Evolutionary conservation across 306 rosid genomes (phyloP), one percentile per base, ranked within the genome.

Genomic region (Urtica urens): DNA sequence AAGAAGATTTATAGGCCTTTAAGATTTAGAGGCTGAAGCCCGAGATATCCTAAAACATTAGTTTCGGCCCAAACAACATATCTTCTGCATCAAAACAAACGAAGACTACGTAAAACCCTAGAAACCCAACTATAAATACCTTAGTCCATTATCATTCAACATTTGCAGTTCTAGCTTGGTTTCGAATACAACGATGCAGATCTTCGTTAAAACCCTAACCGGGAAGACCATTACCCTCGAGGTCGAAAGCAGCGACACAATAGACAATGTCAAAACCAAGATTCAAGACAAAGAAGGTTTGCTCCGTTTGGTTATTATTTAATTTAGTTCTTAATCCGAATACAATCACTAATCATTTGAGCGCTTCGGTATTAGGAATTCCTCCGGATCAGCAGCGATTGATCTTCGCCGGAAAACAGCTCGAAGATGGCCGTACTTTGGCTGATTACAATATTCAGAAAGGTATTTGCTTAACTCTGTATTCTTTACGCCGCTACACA

Each of bases 211-310:
- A 74, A 83, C 96, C 80, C 78, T 83, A 50, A 83, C 85, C 0
- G 93, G 93, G 59, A 80, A 87, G 71, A 82, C 94, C 51, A 86
- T 83, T 5, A 83, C 90, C 37, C 94, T 86, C 49, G 94, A 83
- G 72, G 94, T 77, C 5, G 87, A 87, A 73, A 73, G 94, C 65
- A 80, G 92, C 52, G 85, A 87, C 62, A 73, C 88, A n/a, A 80
- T 87, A 30, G 88, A 88, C 78, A 78, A 83, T 83, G 93, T 80
- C 52, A 76, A 86, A 38, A 72, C 93, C 1, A 86, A 86, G 71
- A 82, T 86, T 46, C 96, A 86, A 60, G 96, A 86, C 67, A 86
- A 86, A 55, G 96, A 81, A 79, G 95, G 93, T 81, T 47, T 35
- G 27, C 8, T 3, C 14, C 30, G 16, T 7, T 30, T 23, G 5